Evolutionary conservation across 2,329 filamentous ascomycete genomes (phyloP).

Genomic region (Monilinia aucupariae): DNA sequence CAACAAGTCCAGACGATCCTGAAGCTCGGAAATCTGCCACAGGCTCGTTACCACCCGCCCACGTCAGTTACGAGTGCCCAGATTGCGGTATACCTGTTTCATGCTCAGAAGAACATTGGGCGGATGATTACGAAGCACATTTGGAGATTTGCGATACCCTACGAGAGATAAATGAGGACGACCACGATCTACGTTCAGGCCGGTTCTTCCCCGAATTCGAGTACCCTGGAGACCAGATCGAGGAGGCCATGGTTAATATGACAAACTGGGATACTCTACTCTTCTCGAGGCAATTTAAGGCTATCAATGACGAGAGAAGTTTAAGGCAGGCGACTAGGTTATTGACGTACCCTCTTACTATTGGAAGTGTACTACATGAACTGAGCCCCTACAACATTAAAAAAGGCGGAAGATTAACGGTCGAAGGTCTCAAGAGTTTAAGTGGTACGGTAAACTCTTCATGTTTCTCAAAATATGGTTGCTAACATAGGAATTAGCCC

Average conservation of each 20-base stretch:
- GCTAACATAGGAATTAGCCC: constrained; percentile 47
- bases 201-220: constrained; percentile 91
- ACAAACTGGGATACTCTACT: constrained; percentile 98
- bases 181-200: constrained; percentile 88
- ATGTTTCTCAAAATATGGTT: neutral
- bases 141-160: constrained; percentile 88
- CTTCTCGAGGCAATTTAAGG: constrained; percentile 85
- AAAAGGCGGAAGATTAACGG: constrained; percentile 67
- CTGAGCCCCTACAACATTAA: constrained; percentile 86
- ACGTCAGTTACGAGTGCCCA: constrained; percentile 90
- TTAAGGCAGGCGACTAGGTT: constrained; percentile 91
- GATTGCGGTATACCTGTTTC: constrained; percentile 93
- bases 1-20: constrained; percentile 58
- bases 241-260: constrained; percentile 92
- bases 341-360: constrained; percentile 87
- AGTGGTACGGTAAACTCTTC: constrained; percentile 58
- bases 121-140: constrained; percentile 90
- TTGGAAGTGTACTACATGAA: constrained; percentile 89
- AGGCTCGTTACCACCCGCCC: constrained; percentile 61
- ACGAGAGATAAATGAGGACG: constrained; percentile 92
- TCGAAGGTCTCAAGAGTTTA: constrained; percentile 88
- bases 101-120: constrained; percentile 93
- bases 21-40: constrained; percentile 53
- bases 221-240: constrained; percentile 82
- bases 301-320: constrained; percentile 82